Percentiles rank a stretch among this genome's conserved stretches.
Conservation (phyloP, 805 yeast genomes). For the Kuraishia cidri region DNA sequence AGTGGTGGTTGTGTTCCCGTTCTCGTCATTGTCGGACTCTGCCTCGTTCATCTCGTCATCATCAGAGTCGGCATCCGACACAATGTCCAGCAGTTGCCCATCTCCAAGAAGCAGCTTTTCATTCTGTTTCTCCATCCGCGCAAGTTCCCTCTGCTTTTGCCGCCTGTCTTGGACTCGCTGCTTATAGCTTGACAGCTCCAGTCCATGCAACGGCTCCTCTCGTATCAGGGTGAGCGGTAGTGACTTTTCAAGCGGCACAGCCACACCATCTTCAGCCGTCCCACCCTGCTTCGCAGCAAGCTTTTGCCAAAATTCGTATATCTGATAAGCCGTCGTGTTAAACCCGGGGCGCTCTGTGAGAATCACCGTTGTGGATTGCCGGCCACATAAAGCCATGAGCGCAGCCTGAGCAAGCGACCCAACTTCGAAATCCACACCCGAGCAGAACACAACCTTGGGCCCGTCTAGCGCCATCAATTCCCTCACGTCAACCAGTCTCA, state of each 20-base stretch:
- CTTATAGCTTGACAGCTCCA: constrained; percentile 40
- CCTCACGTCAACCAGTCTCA: constrained; percentile 46
- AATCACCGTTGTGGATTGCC: constrained; percentile 60
- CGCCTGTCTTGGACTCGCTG: constrained; percentile 36
- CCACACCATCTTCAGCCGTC: constrained; percentile 48
- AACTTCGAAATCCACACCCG: constrained; percentile 54
- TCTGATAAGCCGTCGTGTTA: constrained; percentile 36
- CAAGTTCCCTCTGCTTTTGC: constrained; percentile 23
- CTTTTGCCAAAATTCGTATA: constrained; percentile 46
- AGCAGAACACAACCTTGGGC: constrained; percentile 73
- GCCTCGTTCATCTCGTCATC: constrained; percentile 12
- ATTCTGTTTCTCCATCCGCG: constrained; percentile 19
- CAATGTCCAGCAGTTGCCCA: too few species aligned
- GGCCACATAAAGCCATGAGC: constrained; percentile 46
- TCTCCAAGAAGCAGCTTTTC: constrained; percentile 22
- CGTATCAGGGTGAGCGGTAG: constrained; percentile 27
- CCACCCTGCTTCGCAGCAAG: constrained; percentile 26
- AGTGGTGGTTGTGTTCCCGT: constrained; percentile 8
- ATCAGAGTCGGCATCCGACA: too few species aligned
- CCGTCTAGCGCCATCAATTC: constrained; percentile 50
- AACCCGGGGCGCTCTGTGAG: constrained; percentile 58
- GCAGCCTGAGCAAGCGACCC: constrained; percentile 55
- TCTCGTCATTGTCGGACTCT: constrained; percentile 8
- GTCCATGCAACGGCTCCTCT: constrained; percentile 41
- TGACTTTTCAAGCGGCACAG: constrained; percentile 42